Conservation (phyloP, 345 rosid genomes). For the Citrus australasica region DNA sequence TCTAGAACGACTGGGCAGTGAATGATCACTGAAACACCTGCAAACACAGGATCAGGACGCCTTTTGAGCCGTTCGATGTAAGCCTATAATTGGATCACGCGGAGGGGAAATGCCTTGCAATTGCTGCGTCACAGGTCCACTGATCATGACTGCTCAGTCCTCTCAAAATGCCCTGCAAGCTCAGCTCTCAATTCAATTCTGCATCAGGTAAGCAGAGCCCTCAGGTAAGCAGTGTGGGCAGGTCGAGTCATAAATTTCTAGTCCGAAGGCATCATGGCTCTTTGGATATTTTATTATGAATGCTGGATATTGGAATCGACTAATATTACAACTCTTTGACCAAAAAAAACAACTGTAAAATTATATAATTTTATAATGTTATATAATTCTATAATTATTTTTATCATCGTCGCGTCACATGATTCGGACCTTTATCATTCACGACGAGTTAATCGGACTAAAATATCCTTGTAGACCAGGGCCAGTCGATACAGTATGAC, state of each 20-base stretch:
- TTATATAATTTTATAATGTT: too few species aligned
- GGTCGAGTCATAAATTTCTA: slow-evolving; percentile 2
- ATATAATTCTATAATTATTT: too few species aligned
- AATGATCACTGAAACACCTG: not conserved
- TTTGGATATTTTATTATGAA: too few species aligned
- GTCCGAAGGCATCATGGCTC: not conserved
- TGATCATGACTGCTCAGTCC: not conserved
- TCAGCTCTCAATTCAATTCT: not conserved
- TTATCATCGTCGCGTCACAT: too few species aligned
- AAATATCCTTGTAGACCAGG: too few species aligned
- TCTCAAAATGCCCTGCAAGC: not conserved
- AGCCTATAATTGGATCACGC: not conserved
- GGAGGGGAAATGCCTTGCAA: not conserved
- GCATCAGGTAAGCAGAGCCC: not conserved
- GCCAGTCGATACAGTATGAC: too few species aligned
- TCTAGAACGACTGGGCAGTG: not conserved
- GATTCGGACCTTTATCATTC: too few species aligned
- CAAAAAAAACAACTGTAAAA: too few species aligned
- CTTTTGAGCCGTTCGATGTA: not conserved
- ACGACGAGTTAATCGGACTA: too few species aligned
- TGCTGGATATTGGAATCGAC: too few species aligned
- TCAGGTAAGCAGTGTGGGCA: not conserved
- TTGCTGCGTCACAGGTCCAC: not conserved
- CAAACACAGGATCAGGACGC: not conserved
- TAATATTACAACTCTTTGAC: too few species aligned